A percentile compares a stretch with the other conserved stretches of the same genome.
Evolutionary conservation across 305 asterid genomes (phyloP).

Genomic region (Fraxinus platypoda): DNA sequence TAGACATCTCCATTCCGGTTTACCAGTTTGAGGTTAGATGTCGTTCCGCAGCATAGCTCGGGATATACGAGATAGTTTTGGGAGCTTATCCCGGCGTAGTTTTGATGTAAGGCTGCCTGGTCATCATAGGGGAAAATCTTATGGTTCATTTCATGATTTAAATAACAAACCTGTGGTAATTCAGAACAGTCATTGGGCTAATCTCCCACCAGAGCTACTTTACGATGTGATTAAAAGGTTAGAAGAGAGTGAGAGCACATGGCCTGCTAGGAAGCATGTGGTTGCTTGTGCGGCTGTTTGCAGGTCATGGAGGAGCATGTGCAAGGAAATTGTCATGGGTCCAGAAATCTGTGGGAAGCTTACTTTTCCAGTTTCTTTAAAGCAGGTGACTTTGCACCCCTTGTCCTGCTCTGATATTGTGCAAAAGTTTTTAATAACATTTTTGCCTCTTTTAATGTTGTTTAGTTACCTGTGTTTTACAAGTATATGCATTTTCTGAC

Average conservation of each 20-base stretch:
- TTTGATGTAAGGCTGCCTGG: slow-evolving; percentile 70
- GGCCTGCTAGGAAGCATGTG: slow-evolving; percentile 88
- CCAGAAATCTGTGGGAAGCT: slow-evolving; percentile 85
- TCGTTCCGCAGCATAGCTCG: slow-evolving; percentile 92
- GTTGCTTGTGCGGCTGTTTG: slow-evolving; percentile 93
- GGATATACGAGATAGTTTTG: slow-evolving; percentile 84
- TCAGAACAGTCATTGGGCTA: slow-evolving; percentile 86
- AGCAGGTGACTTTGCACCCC: slow-evolving; percentile 55
- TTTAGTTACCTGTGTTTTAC: neutral
- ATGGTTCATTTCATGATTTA: slow-evolving; percentile 64
- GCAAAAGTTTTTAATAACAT: neutral
- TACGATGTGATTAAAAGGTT: slow-evolving; percentile 79
- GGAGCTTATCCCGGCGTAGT: slow-evolving; percentile 85
- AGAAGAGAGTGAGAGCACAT: slow-evolving; percentile 90
- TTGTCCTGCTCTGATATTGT: neutral
- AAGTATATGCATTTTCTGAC: neutral
- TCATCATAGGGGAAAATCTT: slow-evolving; percentile 77
- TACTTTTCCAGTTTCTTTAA: slow-evolving; percentile 89
- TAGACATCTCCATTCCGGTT: slow-evolving; percentile 15
- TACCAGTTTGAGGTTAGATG: slow-evolving; percentile 43
- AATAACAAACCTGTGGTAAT: slow-evolving; percentile 58
- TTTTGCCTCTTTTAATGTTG: neutral
- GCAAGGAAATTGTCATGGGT: slow-evolving; percentile 73
- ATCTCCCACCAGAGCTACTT: slow-evolving; percentile 90
- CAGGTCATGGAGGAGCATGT: slow-evolving; percentile 92